Base-by-base conservation (phyloP, 441 rosid genomes). In the Populus tomentosa region DNA sequence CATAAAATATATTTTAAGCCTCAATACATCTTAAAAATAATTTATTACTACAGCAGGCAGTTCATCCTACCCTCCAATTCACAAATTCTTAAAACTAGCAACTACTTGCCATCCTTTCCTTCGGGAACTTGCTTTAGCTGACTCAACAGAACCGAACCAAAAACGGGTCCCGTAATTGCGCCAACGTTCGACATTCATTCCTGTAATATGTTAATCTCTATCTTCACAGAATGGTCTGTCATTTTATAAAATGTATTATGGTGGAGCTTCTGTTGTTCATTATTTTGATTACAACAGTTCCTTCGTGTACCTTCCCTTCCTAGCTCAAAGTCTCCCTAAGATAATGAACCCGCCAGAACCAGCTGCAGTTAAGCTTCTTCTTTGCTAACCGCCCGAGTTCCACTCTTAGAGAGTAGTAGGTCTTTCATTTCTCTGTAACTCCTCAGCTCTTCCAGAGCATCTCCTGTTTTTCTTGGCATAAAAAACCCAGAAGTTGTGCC, bases 381-480 rank as follows among this genome's bases (percentile, higher is more conserved):
- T 78, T 70, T 84, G 68, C 80, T 77, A 38, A 79, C 16, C 68
- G 87, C 78, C 79, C 67, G 87, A 71, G 87, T 88, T 84, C 89
- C 90, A 69, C 97, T 92, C 83, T 88, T 92, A 1, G 90, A 90
- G 56, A 88, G 90, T 59, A 94, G 86, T 78, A 94, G 86, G 81
- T 92, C 94, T 78, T 90, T 92, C 86, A 94, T 90, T 74, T 90
- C 92, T 78, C 84, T 80, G 84, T 90, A 91, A 82, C 93, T 90
- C 89, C 79, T 87, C 67, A 94, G 97, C 87, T 94, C 97, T 81
- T 91, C 95, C 5, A 92, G 83, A 2, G 97, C 98, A 86, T 94
- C 97, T 1, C 88, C 76, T 21, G 92, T 86, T 83, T 85, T 90
- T 40, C 90, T 87, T 1, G 90, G 89, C 89, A 91, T 78, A 10